These are phyloP conservation scores for Cardamine resedifolia DNA, from an alignment of 345 rosid species.

Conservation along the genomic window DNA sequence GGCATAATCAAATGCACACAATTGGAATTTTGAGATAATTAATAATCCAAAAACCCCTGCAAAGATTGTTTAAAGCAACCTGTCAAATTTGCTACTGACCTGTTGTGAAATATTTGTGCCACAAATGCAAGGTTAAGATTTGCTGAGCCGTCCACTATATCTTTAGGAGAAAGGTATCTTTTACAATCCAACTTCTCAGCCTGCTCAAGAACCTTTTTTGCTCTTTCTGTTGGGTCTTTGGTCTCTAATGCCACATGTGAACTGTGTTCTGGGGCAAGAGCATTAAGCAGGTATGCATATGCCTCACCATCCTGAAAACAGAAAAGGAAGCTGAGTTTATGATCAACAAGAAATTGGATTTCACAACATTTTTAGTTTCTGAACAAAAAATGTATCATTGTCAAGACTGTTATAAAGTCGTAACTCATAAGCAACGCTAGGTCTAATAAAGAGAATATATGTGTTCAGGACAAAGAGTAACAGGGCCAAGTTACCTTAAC, in stretches of 20 bases:
- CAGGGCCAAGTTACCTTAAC: slow-evolving; percentile 64
- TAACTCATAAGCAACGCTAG: not conserved
- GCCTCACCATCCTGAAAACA: slow-evolving; percentile 90
- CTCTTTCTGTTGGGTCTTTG: slow-evolving; percentile 73
- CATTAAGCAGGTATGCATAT: slow-evolving; percentile 85
- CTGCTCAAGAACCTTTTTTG: slow-evolving; percentile 77
- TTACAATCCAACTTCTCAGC: slow-evolving; percentile 97
- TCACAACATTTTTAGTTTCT: slow-evolving; percentile 1
- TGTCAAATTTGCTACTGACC: slow-evolving; percentile 46
- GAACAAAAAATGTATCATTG: slow-evolving; percentile 8
- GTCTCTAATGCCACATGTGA: slow-evolving; percentile 48
- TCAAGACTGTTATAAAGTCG: slow-evolving; percentile 1
- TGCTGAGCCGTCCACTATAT: slow-evolving; percentile 92
- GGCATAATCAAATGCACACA: too few species aligned
- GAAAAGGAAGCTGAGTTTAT: slow-evolving; percentile 21
- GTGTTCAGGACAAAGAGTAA: slow-evolving; percentile 4
- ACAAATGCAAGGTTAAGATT: slow-evolving; percentile 98
- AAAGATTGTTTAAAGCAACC: not conserved
- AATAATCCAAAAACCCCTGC: too few species aligned
- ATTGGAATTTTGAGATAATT: too few species aligned
- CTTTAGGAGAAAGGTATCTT: slow-evolving; percentile 79
- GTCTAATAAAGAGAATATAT: slow-evolving; percentile 10
- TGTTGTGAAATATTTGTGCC: slow-evolving; percentile 90
- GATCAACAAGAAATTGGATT: slow-evolving; percentile 12
- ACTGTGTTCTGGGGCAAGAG: slow-evolving; percentile 91